These are phyloP conservation scores for Sporisorium graminicola DNA, from an alignment of 1,284 basidiomycete genomes.

Conservation along the genomic window DNA sequence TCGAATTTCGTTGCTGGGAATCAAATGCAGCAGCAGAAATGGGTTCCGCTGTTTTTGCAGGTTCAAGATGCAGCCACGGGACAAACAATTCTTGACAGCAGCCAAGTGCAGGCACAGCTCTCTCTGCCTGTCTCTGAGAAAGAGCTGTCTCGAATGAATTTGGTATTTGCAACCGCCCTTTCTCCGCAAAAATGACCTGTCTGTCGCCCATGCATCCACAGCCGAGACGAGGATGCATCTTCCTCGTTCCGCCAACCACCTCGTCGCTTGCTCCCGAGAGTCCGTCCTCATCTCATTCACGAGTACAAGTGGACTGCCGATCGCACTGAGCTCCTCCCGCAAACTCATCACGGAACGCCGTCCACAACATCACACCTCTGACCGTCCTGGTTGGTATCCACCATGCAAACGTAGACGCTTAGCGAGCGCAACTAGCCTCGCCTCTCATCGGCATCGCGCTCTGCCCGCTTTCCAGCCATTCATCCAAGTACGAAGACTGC, in stretches of 20 bases:
- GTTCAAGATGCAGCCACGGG: too few relatives aligned
- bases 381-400: background rate
- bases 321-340: too few relatives aligned
- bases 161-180: too few relatives aligned
- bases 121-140: too few relatives aligned
- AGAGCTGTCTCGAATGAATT: too few relatives aligned
- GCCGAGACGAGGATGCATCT: too few relatives aligned
- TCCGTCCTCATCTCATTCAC: too few relatives aligned
- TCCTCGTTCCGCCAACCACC: background rate
- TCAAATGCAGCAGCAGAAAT: too few relatives aligned
- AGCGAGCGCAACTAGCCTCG: slow-evolving; percentile 3
- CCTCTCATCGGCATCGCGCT: slow-evolving; percentile 15
- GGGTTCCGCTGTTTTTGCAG: too few relatives aligned
- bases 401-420: slow-evolving; percentile 12
- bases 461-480: background rate
- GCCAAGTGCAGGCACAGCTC: too few relatives aligned
- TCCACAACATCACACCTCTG: background rate
- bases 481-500: background rate
- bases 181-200: background rate
- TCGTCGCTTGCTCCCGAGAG: background rate
- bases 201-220: background rate
- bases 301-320: too few relatives aligned
- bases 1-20: slow-evolving; percentile 8
- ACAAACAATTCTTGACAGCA: too few relatives aligned
- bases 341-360: background rate